phyloP scores from a whole-genome alignment of 257 asterid species.

The Salvia splendens region DNA sequence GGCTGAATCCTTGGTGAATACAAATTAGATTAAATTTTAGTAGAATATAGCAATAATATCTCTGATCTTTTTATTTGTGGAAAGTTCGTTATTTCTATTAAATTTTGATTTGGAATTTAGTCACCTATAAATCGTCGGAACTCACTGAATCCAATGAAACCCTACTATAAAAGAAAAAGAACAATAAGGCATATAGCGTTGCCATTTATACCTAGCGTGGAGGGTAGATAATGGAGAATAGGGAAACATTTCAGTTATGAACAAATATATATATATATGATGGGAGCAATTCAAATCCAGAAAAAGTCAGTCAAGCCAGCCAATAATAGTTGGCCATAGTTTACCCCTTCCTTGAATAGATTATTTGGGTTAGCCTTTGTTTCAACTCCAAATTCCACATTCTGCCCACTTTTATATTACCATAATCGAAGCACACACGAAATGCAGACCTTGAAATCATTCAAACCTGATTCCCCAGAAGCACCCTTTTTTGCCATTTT shows the following conservation, averaged over 20 bases:
- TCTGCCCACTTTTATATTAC: background rate
- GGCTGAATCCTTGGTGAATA: no score
- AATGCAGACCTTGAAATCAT: background rate
- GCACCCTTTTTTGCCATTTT: background rate
- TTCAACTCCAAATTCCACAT: constrained; percentile 2
- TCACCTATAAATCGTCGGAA: no score
- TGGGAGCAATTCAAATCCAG: background rate
- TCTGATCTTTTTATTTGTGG: no score
- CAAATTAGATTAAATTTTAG: no score
- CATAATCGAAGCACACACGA: background rate
- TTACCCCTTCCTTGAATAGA: background rate
- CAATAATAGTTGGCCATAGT: background rate
- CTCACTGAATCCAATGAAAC: no score
- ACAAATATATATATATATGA: background rate
- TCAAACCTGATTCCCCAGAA: background rate
- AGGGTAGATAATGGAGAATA: background rate
- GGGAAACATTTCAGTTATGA: background rate
- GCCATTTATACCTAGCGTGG: background rate
- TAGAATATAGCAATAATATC: no score
- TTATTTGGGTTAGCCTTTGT: background rate
- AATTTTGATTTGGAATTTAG: no score
- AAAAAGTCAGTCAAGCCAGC: background rate
- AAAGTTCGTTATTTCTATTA: no score
- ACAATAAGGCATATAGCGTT: background rate
- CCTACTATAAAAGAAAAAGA: background rate